A percentile compares a stretch with the other conserved stretches of the same genome.
These are phyloP conservation scores for Serendipita indica DNA, from an alignment of 768 basidiomycete species.

Conservation along the genomic window DNA sequence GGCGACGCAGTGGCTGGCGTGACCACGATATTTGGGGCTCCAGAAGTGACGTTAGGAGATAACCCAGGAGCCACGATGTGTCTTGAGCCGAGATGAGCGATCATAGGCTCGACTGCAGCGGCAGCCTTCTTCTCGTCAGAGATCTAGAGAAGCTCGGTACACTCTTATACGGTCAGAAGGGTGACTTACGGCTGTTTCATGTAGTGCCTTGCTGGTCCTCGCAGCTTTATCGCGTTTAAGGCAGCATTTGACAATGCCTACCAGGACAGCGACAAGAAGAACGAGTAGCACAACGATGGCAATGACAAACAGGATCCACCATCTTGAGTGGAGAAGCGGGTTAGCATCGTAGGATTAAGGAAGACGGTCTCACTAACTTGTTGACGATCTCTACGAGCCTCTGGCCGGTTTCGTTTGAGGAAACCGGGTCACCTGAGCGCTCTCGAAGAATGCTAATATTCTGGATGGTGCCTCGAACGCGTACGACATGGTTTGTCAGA, in stretches of 20 bases:
- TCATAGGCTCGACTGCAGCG: background rate
- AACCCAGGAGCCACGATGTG: background rate
- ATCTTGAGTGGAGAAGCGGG: too few relatives aligned
- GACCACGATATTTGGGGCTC: background rate
- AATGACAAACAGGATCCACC: background rate
- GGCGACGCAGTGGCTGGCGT: slow-evolving; percentile 5
- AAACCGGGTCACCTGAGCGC: too few relatives aligned
- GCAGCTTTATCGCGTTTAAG: background rate
- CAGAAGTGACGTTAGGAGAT: background rate
- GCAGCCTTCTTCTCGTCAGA: background rate
- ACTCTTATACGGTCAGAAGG: background rate
- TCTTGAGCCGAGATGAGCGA: background rate
- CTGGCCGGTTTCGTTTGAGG: too few relatives aligned
- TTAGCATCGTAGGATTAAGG: too few relatives aligned
- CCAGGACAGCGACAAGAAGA: background rate
- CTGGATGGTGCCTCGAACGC: background rate
- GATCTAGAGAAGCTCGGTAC: background rate
- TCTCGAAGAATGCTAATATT: too few relatives aligned
- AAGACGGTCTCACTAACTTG: too few relatives aligned
- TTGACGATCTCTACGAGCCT: too few relatives aligned
- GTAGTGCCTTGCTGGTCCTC: too few relatives aligned
- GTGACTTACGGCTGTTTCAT: too few relatives aligned
- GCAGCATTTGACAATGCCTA: background rate
- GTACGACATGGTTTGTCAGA: background rate
- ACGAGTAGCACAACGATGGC: background rate